Percentiles rank a stretch among this genome's conserved stretches.
Evolutionary conservation across 2,329 filamentous ascomycete genomes (phyloP).

Genomic region (Colletotrichum sp.): DNA sequence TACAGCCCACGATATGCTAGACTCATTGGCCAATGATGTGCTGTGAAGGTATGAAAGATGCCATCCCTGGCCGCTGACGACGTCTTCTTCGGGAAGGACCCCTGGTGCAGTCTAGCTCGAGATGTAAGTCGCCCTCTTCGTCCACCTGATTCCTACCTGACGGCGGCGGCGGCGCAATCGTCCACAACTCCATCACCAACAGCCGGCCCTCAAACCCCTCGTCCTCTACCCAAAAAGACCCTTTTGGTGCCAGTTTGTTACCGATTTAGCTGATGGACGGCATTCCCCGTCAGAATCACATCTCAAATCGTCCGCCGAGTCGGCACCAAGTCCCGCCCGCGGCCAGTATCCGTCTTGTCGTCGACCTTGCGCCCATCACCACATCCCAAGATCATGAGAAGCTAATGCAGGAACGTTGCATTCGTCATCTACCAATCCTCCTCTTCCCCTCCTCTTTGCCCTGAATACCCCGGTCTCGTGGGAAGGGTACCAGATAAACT

Average conservation of each 20-base stretch:
- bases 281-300: not conserved
- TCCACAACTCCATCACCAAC: not conserved
- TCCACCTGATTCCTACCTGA: constrained; percentile 14
- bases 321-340: not conserved
- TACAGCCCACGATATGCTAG: not conserved
- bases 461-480: not conserved
- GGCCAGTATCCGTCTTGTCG: not conserved
- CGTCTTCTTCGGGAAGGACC: not conserved
- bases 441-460: not conserved
- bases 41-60: not conserved
- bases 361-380: not conserved
- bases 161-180: constrained; percentile 8
- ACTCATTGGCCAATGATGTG: not conserved
- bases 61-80: not conserved
- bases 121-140: not conserved
- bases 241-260: not conserved
- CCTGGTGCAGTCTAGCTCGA: not conserved
- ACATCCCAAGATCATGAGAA: not conserved
- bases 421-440: not conserved
- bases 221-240: not conserved
- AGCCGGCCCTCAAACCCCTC: not conserved
- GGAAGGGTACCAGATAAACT: not conserved
- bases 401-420: not conserved
- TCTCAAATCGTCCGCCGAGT: not conserved
- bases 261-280: not conserved